Conservation (phyloP, 164 flowering plant genomes). For the Nymphaea colorata region DNA sequence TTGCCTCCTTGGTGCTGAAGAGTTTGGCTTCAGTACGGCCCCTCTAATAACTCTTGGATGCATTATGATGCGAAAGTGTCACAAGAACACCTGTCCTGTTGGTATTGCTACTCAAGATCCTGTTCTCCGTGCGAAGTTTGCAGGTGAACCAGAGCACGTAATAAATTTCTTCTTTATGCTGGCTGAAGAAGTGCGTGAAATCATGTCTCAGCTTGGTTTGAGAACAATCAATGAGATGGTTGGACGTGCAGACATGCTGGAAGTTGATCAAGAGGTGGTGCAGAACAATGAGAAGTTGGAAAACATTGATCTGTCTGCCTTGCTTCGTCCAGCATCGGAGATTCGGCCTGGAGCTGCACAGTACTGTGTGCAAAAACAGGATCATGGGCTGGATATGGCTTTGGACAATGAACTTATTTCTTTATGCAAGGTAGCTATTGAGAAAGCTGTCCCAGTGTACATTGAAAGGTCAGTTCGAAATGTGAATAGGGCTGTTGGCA, state of each 20-base stretch:
- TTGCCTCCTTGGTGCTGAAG: slow-evolving; percentile 98
- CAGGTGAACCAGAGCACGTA: slow-evolving; percentile 98
- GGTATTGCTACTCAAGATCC: slow-evolving; percentile 99
- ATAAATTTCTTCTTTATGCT: slow-evolving; percentile 97
- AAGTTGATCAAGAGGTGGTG: slow-evolving; percentile 71
- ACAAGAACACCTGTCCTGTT: slow-evolving; percentile 98
- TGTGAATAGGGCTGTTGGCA: slow-evolving; percentile 93
- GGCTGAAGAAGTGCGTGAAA: slow-evolving; percentile 93
- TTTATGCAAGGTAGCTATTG: slow-evolving; percentile 58
- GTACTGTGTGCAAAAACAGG: slow-evolving; percentile 85
- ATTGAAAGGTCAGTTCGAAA: slow-evolving; percentile 70
- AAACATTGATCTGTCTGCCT: slow-evolving; percentile 75
- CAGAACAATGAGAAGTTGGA: slow-evolving; percentile 75
- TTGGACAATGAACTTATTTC: slow-evolving; percentile 64
- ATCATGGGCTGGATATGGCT: slow-evolving; percentile 95
- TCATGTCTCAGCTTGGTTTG: slow-evolving; percentile 87
- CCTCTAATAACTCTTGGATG: slow-evolving; percentile 98
- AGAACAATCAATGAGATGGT: slow-evolving; percentile 87
- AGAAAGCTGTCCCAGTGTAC: slow-evolving; percentile 75
- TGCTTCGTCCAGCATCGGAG: slow-evolving; percentile 83
- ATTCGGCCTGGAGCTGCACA: slow-evolving; percentile 94
- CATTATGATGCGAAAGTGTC: slow-evolving; percentile 99
- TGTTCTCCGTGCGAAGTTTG: slow-evolving; percentile 91
- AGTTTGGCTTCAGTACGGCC: slow-evolving; percentile 99
- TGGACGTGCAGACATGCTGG: slow-evolving; percentile 96